Percentiles rank a stretch among this genome's conserved stretches.
phyloP scores from a whole-genome alignment of 257 asterid species.

The Fraxinus pennsylvanica region DNA sequence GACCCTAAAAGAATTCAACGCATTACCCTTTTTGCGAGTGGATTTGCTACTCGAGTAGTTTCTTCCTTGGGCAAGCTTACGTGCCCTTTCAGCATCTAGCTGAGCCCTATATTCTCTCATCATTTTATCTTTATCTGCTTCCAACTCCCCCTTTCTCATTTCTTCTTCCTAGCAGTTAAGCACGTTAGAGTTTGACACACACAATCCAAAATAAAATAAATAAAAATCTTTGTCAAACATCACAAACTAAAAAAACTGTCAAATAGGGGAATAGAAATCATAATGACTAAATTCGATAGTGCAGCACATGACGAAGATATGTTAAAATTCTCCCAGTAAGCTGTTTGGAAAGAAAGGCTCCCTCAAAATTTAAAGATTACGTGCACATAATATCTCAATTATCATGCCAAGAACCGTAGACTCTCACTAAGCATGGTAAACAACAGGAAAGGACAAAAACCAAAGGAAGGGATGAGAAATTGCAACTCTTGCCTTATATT shows the following conservation, averaged over 20 bases:
- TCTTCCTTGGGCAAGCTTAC: constrained; percentile 80
- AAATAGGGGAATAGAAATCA: background rate
- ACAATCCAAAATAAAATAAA: background rate
- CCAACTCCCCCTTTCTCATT: constrained; percentile 91
- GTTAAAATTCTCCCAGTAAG: background rate
- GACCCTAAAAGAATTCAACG: background rate
- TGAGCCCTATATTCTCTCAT: constrained; percentile 98
- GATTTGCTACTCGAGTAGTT: constrained; percentile 79
- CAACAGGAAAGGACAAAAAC: background rate
- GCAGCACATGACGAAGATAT: background rate
- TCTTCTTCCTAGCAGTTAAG: constrained; percentile 90
- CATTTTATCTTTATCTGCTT: constrained; percentile 98
- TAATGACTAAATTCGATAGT: background rate
- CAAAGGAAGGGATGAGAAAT: constrained; percentile 1
- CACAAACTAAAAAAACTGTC: background rate
- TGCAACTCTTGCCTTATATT: background rate
- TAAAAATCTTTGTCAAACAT: background rate
- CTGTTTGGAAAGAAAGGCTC: background rate
- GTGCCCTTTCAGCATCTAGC: constrained; percentile 92
- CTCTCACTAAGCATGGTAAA: background rate
- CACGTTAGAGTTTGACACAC: constrained; percentile 30
- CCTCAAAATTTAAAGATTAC: background rate
- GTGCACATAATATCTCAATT: background rate
- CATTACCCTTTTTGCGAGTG: constrained; percentile 66
- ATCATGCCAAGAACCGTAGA: background rate